These are phyloP conservation scores for Tulasnella sp. DNA, from an alignment of 768 basidiomycete species.

Conservation along the genomic window DNA sequence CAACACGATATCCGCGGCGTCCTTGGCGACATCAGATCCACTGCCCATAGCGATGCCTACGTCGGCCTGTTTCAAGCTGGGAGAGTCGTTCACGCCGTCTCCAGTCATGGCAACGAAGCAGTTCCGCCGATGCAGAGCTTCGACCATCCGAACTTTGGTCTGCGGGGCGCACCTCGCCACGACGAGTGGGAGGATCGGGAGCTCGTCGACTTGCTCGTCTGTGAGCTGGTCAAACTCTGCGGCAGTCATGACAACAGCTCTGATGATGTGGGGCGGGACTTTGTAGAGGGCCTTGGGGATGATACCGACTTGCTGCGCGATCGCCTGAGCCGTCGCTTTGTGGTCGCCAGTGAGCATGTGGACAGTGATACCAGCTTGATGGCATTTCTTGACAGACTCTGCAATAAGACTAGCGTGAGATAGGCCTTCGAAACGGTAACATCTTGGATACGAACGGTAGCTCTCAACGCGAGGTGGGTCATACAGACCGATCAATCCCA, in stretches of 20 bases:
- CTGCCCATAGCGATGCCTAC: constrained; percentile 55
- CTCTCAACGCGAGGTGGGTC: constrained; percentile 17
- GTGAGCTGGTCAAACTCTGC: constrained; percentile 28
- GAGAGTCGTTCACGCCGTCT: constrained; percentile 56
- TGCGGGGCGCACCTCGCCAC: constrained; percentile 57
- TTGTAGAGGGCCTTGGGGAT: constrained; percentile 40
- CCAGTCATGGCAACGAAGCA: constrained; percentile 54
- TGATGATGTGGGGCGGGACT: constrained; percentile 17
- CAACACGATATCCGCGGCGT: constrained; percentile 61
- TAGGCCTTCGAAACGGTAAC: background rate
- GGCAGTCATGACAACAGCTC: constrained; percentile 21
- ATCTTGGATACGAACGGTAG: constrained; percentile 1
- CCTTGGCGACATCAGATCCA: constrained; percentile 53
- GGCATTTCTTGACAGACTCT: constrained; percentile 38
- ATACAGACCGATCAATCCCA: constrained; percentile 36
- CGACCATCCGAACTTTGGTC: constrained; percentile 57
- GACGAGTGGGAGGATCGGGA: constrained; percentile 40
- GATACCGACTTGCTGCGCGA: constrained; percentile 61
- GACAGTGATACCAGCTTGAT: constrained; percentile 34
- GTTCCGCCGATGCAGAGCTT: constrained; percentile 49
- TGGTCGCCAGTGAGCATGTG: constrained; percentile 47
- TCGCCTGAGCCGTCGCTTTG: constrained; percentile 58
- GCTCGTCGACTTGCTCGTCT: constrained; percentile 25
- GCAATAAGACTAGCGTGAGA: constrained; percentile 25
- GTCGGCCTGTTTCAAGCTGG: constrained; percentile 52